Evolutionary conservation across 2,329 filamentous ascomycete species (phyloP), one percentile per base, ranked within the genome.

Genomic region (Daldinia sp.): DNA sequence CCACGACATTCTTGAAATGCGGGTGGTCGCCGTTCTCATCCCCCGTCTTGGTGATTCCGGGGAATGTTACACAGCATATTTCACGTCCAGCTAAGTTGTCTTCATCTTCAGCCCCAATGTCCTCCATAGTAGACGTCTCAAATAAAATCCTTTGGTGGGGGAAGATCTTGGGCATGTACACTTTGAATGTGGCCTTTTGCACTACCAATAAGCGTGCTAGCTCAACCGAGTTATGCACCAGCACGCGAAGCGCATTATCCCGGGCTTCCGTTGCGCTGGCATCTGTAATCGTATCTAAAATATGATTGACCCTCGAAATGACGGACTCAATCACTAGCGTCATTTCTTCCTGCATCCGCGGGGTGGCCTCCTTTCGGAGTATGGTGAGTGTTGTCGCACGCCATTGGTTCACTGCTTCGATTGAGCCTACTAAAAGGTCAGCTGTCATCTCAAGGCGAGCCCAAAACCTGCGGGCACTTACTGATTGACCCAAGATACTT

Each of bases 41-140:
- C 5, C 89, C 89, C 23, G 83, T 80, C 79, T 92, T 92, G 63
- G 89, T 81, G 23, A 92, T 83, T 6, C 87, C 87, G 1, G 90
- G 90, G 63, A 90, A 92, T 1, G 87, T 87, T 23, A 90, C 86
- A 76, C 89, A 92, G 63, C 81, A 82, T 39, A 92, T 85, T 60
- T 88, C 84, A 58, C 87, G 81, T 50, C 81, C 81, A 15, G 79
- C 77, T 23, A 89, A 80, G 9, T 78, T 82, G 18, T 88, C 86
- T 68, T 90, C 88, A 65, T 88, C 87, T 72, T 88, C 87, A 15
- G 88, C 88, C 39, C 88, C 86, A 51, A 90, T 83, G 73, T 92
- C 89, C 72, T 92, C 89, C 90, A 92, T 92, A 3, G 80, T 86
- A 28, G 82, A 81, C 1, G 81, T 65, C 73, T 91, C 87, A 74